Conservation (phyloP, 768 basidiomycete species). For the Suillus americanus region DNA sequence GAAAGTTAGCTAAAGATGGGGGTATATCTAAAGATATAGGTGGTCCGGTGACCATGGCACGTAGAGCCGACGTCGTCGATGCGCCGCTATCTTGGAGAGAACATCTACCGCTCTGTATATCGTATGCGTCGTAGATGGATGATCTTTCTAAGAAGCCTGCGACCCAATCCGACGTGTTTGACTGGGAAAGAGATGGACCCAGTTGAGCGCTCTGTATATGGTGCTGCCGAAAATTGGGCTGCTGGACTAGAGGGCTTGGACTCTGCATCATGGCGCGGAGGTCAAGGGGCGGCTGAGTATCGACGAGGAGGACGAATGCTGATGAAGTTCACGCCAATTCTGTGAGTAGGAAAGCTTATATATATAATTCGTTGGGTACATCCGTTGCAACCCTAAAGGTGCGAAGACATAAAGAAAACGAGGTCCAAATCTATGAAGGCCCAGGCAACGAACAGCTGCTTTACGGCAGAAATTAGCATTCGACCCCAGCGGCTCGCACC, state of each 20-base stretch:
- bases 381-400: slow-evolving; percentile 14
- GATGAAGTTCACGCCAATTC: slow-evolving; percentile 10
- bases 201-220: slow-evolving; percentile 12
- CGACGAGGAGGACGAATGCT: slow-evolving; percentile 7
- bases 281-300: slow-evolving; percentile 4
- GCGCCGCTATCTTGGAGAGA: slow-evolving; percentile 9
- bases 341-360: slow-evolving; percentile 16
- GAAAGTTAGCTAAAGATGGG: slow-evolving; percentile 20
- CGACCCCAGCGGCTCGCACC: slow-evolving; percentile 21
- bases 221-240: slow-evolving; percentile 18
- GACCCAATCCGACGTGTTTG: slow-evolving; percentile 22
- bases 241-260: slow-evolving; percentile 9
- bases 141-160: slow-evolving; percentile 32
- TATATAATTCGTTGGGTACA: slow-evolving; percentile 15
- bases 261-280: slow-evolving; percentile 11
- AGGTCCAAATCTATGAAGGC: slow-evolving; percentile 18
- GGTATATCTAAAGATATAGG: slow-evolving; percentile 19
- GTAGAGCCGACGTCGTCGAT: slow-evolving; percentile 12
- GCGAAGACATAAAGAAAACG: slow-evolving; percentile 18
- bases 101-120: slow-evolving; percentile 13
- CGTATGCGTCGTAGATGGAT: slow-evolving; percentile 21
- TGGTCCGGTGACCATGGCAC: slow-evolving; percentile 11
- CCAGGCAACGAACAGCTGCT: slow-evolving; percentile 10
- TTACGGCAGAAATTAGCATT: slow-evolving; percentile 27
- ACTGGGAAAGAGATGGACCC: slow-evolving; percentile 15